Percentiles rank a stretch among this genome's conserved stretches.
Conservation (phyloP, 768 basidiomycete species). For the Kwoniella heveanensis region DNA sequence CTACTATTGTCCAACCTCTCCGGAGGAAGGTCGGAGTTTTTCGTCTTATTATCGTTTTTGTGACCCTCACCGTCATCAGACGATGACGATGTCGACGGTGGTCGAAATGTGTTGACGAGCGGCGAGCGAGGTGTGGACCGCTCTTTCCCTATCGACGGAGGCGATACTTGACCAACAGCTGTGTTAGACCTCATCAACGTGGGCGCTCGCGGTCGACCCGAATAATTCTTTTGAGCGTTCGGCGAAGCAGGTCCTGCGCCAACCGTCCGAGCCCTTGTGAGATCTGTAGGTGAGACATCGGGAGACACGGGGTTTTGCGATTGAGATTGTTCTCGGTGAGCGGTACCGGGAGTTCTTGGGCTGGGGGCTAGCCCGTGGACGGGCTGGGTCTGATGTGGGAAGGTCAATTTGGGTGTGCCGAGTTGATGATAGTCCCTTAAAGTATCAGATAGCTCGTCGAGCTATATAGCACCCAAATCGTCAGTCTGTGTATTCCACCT, state of each 20-base stretch:
- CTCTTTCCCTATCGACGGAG: conserved; percentile 2
- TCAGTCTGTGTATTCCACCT: too few relatives aligned
- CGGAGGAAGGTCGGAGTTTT: conserved; percentile 4
- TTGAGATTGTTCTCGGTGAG: neutral
- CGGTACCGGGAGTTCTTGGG: neutral
- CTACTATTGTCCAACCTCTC: conserved; percentile 5
- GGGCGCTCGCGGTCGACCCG: conserved; percentile 2
- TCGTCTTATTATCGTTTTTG: neutral
- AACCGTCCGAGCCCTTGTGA: conserved; percentile 5
- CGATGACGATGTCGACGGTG: neutral
- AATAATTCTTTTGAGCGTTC: neutral
- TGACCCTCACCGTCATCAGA: too few relatives aligned
- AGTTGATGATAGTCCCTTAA: conserved; percentile 45
- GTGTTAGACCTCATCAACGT: conserved; percentile 15
- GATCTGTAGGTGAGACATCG: neutral
- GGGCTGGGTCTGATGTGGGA: conserved; percentile 21
- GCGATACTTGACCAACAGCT: conserved; percentile 15
- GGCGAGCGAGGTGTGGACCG: conserved; percentile 12
- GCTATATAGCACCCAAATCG: conserved; percentile 15
- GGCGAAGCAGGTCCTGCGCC: conserved; percentile 6
- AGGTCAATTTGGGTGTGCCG: conserved; percentile 45
- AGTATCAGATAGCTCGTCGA: conserved; percentile 35
- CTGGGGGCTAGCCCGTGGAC: too few relatives aligned
- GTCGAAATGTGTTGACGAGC: conserved; percentile 11
- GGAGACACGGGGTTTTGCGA: conserved; percentile 21